A percentile compares a stretch with the other conserved stretches of the same genome.
Conservation (phyloP, 2,329 filamentous ascomycete genomes). For the Aspergillus brasiliensis region DNA sequence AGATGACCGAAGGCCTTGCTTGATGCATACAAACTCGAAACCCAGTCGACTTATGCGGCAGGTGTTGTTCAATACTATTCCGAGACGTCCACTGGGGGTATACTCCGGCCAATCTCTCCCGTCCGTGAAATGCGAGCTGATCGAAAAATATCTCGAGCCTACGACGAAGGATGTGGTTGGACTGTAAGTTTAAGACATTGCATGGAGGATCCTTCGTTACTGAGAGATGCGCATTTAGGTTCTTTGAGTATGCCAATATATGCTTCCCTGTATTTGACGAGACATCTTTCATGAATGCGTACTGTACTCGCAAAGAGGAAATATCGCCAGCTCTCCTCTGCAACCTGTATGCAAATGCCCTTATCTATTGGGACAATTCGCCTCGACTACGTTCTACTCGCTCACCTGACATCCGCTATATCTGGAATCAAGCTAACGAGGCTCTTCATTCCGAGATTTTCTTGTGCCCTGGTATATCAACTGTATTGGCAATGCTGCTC, state of each 20-base stretch:
- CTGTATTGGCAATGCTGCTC: conserved; percentile 55
- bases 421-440: conserved; percentile 61
- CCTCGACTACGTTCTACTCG: conserved; percentile 37
- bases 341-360: conserved; percentile 54
- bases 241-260: conserved; percentile 53
- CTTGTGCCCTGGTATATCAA: conserved; percentile 56
- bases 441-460: conserved; percentile 58
- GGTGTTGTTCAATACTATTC: conserved; percentile 52
- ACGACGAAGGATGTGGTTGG: conserved; percentile 45
- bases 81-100: conserved; percentile 47
- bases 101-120: conserved; percentile 24
- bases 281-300: conserved; percentile 48
- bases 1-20: conserved; percentile 15
- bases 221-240: conserved; percentile 34
- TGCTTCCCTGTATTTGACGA: conserved; percentile 60
- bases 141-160: conserved; percentile 53
- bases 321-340: conserved; percentile 57
- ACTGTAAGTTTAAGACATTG: conserved; percentile 36
- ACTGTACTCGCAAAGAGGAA: conserved; percentile 43
- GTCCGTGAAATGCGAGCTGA: conserved; percentile 47
- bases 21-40: conserved; percentile 27
- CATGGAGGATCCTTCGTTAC: background rate
- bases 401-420: conserved; percentile 55
- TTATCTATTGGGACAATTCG: conserved; percentile 55
- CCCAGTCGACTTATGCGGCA: conserved; percentile 29